phyloP scores from a whole-genome alignment of 768 basidiomycete species.

The Terana coerulea region DNA sequence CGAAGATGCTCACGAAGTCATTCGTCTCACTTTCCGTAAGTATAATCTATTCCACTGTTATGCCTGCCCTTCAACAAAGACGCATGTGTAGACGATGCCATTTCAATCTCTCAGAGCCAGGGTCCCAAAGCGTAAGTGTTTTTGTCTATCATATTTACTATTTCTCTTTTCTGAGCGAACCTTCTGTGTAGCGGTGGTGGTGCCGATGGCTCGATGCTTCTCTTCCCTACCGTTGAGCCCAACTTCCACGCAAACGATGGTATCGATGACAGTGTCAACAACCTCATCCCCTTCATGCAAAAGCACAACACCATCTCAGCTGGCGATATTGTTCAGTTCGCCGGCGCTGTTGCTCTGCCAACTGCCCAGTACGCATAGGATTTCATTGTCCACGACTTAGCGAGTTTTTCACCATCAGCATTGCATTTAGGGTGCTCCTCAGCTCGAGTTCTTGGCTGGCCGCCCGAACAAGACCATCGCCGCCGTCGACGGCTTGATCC shows the following conservation, averaged over 20 bases:
- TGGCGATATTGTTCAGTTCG: constrained; percentile 22
- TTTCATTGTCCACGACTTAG: constrained; percentile 11
- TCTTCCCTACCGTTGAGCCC: constrained; percentile 41
- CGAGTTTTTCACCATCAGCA: background rate
- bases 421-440: constrained; percentile 8
- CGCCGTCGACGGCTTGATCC: constrained; percentile 11
- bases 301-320: constrained; percentile 13
- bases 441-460: constrained; percentile 13
- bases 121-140: background rate
- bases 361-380: constrained; percentile 17
- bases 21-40: constrained; percentile 23
- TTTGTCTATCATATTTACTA: background rate
- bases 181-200: constrained; percentile 22
- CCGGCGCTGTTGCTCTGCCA: constrained; percentile 19
- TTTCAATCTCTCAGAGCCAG: constrained; percentile 14
- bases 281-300: constrained; percentile 18
- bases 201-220: constrained; percentile 46
- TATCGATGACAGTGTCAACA: constrained; percentile 29
- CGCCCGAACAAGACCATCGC: constrained; percentile 5
- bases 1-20: constrained; percentile 24
- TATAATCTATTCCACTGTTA: constrained; percentile 12
- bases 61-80: constrained; percentile 13
- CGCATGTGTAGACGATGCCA: constrained; percentile 24
- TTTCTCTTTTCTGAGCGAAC: background rate
- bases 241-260: constrained; percentile 41